phyloP scores from a whole-genome alignment of 2,329 filamentous ascomycete species.

The Botrytis aclada region DNA sequence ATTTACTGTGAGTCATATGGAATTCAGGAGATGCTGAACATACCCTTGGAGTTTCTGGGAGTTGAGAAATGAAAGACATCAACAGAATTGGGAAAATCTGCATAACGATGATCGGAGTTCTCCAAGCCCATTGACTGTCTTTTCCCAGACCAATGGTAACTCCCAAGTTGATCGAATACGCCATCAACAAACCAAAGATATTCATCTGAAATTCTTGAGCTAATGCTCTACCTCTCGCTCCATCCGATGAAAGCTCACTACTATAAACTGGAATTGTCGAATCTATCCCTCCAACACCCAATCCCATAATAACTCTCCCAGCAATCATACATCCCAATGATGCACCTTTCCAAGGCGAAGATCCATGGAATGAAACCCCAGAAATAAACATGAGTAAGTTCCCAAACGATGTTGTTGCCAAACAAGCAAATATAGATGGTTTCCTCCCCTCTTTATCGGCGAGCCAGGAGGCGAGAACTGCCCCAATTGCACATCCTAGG shows the following conservation, averaged over 20 bases:
- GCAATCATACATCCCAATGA: slow-evolving; percentile 42
- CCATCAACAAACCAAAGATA: slow-evolving; percentile 60
- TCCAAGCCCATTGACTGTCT: slow-evolving; percentile 58
- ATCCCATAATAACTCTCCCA: slow-evolving; percentile 48
- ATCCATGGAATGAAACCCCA: slow-evolving; percentile 45
- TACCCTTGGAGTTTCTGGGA: slow-evolving; percentile 54
- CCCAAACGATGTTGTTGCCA: slow-evolving; percentile 52
- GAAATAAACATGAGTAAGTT: slow-evolving; percentile 60
- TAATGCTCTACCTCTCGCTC: slow-evolving; percentile 54
- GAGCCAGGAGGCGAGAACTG: slow-evolving; percentile 53
- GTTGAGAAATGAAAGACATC: slow-evolving; percentile 48
- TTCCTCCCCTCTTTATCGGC: slow-evolving; percentile 55
- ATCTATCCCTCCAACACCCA: slow-evolving; percentile 60
- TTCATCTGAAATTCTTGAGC: slow-evolving; percentile 64
- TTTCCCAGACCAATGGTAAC: slow-evolving; percentile 54
- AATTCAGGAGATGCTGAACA: neutral
- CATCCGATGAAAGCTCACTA: slow-evolving; percentile 55
- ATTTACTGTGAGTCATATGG: neutral
- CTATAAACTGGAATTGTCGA: slow-evolving; percentile 59
- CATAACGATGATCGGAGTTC: slow-evolving; percentile 59
- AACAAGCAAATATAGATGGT: slow-evolving; percentile 52
- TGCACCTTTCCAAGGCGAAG: slow-evolving; percentile 46
- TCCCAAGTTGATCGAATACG: slow-evolving; percentile 56
- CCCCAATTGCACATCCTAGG: slow-evolving; percentile 56
- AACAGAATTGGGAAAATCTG: slow-evolving; percentile 55